These are phyloP conservation scores for Penicillium waksmanii DNA, from an alignment of 495 filamentous ascomycete genomes.

Conservation along the genomic window DNA sequence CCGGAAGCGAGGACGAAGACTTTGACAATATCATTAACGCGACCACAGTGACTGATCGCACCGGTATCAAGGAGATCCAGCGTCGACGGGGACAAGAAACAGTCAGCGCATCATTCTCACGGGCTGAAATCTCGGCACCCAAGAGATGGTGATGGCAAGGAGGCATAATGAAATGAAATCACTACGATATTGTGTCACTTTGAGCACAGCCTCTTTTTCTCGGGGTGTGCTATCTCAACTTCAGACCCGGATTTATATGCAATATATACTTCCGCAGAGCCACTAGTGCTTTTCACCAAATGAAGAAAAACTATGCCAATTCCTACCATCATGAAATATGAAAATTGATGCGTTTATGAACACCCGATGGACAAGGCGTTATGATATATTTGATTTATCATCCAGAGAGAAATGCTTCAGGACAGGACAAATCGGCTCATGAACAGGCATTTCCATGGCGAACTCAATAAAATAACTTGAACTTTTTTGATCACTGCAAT, in stretches of 20 bases:
- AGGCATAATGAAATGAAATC: not conserved
- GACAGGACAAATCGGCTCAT: not conserved
- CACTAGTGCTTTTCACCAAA: too few relatives aligned
- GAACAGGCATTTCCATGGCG: not conserved
- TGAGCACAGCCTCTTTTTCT: not conserved
- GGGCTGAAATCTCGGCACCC: constrained; percentile 61
- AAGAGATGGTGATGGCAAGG: constrained; percentile 53
- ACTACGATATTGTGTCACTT: not conserved
- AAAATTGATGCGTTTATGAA: not conserved
- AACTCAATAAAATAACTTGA: not conserved
- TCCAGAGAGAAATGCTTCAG: not conserved
- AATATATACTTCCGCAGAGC: too few relatives aligned
- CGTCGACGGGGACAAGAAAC: constrained; percentile 48
- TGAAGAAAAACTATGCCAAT: not conserved
- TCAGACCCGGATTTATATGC: too few relatives aligned
- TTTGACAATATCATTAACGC: constrained; percentile 94
- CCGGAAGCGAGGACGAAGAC: constrained; percentile 66
- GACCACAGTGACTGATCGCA: constrained; percentile 80
- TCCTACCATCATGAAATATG: not conserved
- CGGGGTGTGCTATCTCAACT: not conserved
- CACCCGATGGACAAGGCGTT: not conserved
- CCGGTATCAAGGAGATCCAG: constrained; percentile 69
- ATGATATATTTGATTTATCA: not conserved
- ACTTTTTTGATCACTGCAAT: not conserved
- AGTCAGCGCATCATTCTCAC: constrained; percentile 63